These are phyloP conservation scores for Boletus reticuloceps DNA, from an alignment of 768 basidiomycete genomes.

Conservation along the genomic window DNA sequence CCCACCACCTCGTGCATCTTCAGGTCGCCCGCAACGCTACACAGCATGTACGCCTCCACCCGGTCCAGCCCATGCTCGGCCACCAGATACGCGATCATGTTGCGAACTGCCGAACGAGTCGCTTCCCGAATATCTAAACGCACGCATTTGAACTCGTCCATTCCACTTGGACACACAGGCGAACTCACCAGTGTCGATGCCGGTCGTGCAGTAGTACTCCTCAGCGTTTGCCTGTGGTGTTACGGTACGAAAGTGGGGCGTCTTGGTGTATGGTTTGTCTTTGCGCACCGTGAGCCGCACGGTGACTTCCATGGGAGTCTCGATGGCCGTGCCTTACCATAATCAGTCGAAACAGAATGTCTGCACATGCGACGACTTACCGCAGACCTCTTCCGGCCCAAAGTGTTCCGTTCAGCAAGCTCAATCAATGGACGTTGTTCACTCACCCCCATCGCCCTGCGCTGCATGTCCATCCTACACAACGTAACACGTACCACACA, in stretches of 20 bases:
- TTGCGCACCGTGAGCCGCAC: conserved; percentile 57
- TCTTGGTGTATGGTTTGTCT: conserved; percentile 54
- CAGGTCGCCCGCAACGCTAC: conserved; percentile 58
- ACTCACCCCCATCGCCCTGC: conserved; percentile 62
- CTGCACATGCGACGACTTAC: conserved; percentile 32
- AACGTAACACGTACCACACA: not conserved
- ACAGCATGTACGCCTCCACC: conserved; percentile 59
- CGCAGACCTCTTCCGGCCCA: conserved; percentile 50
- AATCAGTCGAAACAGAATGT: not conserved
- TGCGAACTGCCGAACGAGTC: conserved; percentile 51
- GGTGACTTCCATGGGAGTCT: conserved; percentile 55
- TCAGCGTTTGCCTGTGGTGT: conserved; percentile 14
- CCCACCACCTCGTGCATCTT: conserved; percentile 58
- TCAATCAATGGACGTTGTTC: not conserved
- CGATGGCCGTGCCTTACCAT: conserved; percentile 54
- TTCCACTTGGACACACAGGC: not conserved
- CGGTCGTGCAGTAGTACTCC: conserved; percentile 58
- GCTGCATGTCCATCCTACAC: conserved; percentile 62
- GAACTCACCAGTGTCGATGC: conserved; percentile 43
- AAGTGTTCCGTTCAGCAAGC: not conserved
- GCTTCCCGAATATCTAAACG: conserved; percentile 49
- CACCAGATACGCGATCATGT: conserved; percentile 55
- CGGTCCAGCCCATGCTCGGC: conserved; percentile 40
- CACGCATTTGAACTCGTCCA: not conserved
- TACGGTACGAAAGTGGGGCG: conserved; percentile 51